Base-by-base conservation (phyloP, 1,284 basidiomycete species). In the Mrakiaceae sp. region DNA sequence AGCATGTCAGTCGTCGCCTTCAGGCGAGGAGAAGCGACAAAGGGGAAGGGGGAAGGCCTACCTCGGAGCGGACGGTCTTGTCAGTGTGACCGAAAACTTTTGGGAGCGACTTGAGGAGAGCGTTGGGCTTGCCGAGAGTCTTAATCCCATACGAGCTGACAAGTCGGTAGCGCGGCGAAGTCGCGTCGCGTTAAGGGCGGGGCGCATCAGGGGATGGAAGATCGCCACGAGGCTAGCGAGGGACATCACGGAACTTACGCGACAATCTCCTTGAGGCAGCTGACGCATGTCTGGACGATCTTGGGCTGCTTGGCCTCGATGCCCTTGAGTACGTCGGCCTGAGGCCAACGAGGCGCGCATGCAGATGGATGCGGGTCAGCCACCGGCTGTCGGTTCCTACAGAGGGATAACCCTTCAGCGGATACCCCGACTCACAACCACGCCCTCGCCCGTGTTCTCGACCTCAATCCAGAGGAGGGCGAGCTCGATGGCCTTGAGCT, bases 11-110 rank as follows among this genome's bases (percentile, higher is more conserved):
- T 10, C 27, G 1, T 27, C 27, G 27, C 27, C 27, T 62, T 43
- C 56, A 57, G 59, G 42, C 39, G 10, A 43, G 10, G 27, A 9
- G 14, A 16, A 14, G 27, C 5, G 11, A 50, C 48, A 16, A 54
- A 44, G 64, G 16, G 42, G 39, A 10, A 14, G n/a, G 27, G 27
- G 27, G 27, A 52, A 40, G 40, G 65, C 68, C 56, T 42, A 72
- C 71, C 70, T 99, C 96, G 1, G 91, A 85, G 67, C 96, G 88
- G 58, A 99, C 96, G 48, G 84, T 88, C 79, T 98, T 98, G 78
- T 99, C 96, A 11, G 86, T 86, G 72, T 99, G 96, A 3, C 84
- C 86, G 70, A 98, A 99, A 66, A 98, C 90, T 78, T 93, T 96
- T 14, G 93, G 88, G 12, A 99, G 77, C 4, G 82, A 78, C 75